A percentile compares a stretch with the other conserved stretches of the same genome.
Evolutionary conservation across 1,284 basidiomycete genomes (phyloP).

Genomic region (Trichosporon faecale): DNA sequence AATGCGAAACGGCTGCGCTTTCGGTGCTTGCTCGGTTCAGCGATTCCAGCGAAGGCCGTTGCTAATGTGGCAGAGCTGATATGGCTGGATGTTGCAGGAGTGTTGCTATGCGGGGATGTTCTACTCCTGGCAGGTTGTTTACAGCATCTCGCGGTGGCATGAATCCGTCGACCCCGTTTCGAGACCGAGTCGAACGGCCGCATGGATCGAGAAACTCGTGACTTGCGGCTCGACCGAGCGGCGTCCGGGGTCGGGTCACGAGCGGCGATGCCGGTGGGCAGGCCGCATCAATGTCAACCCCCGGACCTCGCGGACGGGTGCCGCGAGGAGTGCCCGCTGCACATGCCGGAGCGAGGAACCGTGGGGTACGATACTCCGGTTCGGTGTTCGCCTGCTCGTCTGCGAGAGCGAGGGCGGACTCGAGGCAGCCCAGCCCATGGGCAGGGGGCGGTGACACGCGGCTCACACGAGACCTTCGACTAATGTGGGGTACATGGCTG

Average conservation of each 20-base stretch:
- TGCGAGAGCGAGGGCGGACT: neutral
- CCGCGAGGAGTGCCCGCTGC: neutral
- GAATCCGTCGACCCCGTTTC: neutral
- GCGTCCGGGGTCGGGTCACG: neutral
- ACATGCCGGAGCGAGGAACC: neutral
- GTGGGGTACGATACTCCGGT: neutral
- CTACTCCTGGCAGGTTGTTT: neutral
- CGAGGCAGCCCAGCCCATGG: neutral
- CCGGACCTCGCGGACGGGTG: neutral
- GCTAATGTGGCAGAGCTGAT: too few relatives aligned
- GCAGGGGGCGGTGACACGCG: neutral
- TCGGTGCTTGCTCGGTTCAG: neutral
- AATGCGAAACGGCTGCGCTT: neutral
- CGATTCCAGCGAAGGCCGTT: neutral
- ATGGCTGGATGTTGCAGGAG: too few relatives aligned
- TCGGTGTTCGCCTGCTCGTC: neutral
- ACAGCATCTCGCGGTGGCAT: neutral
- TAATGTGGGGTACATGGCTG: neutral
- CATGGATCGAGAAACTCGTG: neutral
- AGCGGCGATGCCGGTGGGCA: neutral
- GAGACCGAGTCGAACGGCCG: neutral
- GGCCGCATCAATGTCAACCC: neutral
- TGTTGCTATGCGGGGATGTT: neutral
- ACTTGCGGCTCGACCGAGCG: neutral
- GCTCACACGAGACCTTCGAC: neutral